These are phyloP conservation scores for Linnemannia schmuckeri DNA, from an alignment of 192 early-diverging fungal genomes.

Conservation along the genomic window DNA sequence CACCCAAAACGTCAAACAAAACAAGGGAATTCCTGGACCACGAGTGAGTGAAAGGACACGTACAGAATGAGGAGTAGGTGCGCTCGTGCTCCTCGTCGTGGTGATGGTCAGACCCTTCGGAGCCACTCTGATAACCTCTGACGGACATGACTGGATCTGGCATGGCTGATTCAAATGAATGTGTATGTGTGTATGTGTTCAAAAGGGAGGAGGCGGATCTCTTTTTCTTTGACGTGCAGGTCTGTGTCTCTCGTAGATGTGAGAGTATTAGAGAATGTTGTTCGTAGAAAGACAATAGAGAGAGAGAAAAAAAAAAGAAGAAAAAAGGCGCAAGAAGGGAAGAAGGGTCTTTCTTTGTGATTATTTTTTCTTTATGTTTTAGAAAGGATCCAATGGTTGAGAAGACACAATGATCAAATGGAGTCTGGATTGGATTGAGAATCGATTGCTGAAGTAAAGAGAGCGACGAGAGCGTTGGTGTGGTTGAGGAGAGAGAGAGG, in stretches of 20 bases:
- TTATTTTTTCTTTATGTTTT: background rate
- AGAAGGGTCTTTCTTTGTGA: background rate
- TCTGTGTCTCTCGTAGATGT: background rate
- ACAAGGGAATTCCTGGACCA: background rate
- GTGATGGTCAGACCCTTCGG: conserved; percentile 47
- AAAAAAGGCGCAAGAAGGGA: background rate
- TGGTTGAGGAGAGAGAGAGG: background rate
- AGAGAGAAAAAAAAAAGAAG: background rate
- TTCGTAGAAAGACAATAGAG: background rate
- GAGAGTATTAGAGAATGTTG: background rate
- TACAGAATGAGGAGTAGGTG: conserved; percentile 42
- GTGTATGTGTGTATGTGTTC: background rate
- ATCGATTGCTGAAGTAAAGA: background rate
- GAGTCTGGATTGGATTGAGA: conserved; percentile 20
- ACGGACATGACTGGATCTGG: conserved; percentile 42
- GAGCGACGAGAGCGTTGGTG: conserved; percentile 5
- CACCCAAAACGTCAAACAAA: background rate
- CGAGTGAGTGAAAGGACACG: background rate
- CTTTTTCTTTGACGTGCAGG: background rate
- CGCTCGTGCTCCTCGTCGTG: conserved; percentile 47
- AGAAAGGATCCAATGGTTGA: background rate
- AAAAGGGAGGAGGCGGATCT: background rate
- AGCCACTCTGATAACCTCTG: conserved; percentile 36
- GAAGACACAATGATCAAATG: conserved; percentile 4
- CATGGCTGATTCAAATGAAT: background rate